Base-by-base conservation (phyloP, 768 basidiomycete genomes). In the Lentinula edodes region DNA sequence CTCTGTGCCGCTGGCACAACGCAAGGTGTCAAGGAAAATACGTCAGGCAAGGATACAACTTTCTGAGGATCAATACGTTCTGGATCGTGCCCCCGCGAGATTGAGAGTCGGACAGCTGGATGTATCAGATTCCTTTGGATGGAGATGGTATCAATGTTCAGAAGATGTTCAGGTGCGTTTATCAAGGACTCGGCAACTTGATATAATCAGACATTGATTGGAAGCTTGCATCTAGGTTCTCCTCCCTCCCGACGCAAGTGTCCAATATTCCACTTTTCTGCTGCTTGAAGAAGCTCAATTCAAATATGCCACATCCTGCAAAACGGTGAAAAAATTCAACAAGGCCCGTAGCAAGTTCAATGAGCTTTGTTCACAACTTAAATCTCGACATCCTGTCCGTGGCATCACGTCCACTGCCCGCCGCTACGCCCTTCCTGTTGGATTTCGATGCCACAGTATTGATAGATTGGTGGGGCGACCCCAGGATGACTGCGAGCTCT, bases 131-230 rank as follows among this genome's bases (percentile, higher is more conserved):
- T 59, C 58, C 36, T 50, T 35, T 3, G 58, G 58, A 50, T 59
- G 58, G 58, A 34, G 58, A 20, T 59, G 58, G 58, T 59, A 59
- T 34, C 58, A 59, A 23, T 59, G 58, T 20, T 39, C 41, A 36
- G 28, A 43, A 36, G 58, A 59, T 20, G 58, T 59, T 6, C 58
- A 50, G 34, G 58, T 59, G 50, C n/a, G 48, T n/a, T 28, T 28
- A 15, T 36, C 15, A 10, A 18, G 15, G 15, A 48, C 0, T 10
- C 8, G 8, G 46, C 18, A 7, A 13, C 18, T 9, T 38, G 23
- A 23, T 23, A 48, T 20, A 23, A 6, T 20, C 9, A 48, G 23
- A 23, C 20, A 48, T 48, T 48, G 18, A 48, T 48, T 12, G 7
- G n/a, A 45, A 45, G 4, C 4, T 10, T 34, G 16, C 15, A 7